Percentiles rank a stretch among this genome's conserved stretches.
phyloP scores from a whole-genome alignment of 139 green algal species.

The Nannochloris sp. region DNA sequence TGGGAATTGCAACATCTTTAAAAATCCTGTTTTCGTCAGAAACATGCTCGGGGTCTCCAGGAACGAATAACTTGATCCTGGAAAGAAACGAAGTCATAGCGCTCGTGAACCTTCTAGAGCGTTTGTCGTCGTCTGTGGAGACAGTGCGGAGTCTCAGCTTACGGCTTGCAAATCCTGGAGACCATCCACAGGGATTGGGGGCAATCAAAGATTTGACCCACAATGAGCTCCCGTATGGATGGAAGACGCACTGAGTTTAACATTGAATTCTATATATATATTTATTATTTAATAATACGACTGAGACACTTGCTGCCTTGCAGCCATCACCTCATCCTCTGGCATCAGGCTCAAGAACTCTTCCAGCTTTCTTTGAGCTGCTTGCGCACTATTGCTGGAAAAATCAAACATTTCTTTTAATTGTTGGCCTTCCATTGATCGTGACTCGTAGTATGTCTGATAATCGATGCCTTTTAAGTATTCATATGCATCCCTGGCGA shows the following conservation, averaged over 20 bases:
- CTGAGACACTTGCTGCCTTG: conserved; percentile 18
- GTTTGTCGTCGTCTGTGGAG: conserved; percentile 61
- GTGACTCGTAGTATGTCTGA: conserved; percentile 36
- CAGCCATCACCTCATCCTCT: conserved; percentile 31
- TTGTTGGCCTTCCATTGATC: conserved; percentile 13
- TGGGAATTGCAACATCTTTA: conserved; percentile 87
- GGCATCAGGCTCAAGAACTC: conserved; percentile 40
- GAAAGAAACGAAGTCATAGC: conserved; percentile 93
- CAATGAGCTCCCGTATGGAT: neutral
- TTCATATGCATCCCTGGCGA: conserved; percentile 27
- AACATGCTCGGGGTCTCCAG: conserved; percentile 36
- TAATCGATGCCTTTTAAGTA: conserved; percentile 29
- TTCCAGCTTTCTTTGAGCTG: conserved; percentile 25
- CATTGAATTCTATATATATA: conserved; percentile 1
- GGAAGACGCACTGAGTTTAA: neutral
- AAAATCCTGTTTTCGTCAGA: conserved; percentile 85
- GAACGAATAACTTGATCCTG: conserved; percentile 34
- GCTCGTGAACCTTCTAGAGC: conserved; percentile 81
- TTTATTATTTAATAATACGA: conserved; percentile 6
- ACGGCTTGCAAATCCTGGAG: conserved; percentile 13
- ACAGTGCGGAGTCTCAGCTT: conserved; percentile 34
- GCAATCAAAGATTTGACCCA: conserved; percentile 35
- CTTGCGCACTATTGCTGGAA: conserved; percentile 14
- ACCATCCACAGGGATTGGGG: conserved; percentile 23
- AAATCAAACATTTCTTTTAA: conserved; percentile 36